Evolutionary conservation across 495 filamentous ascomycete genomes (phyloP).

Genomic region (Lophium mytilinum): DNA sequence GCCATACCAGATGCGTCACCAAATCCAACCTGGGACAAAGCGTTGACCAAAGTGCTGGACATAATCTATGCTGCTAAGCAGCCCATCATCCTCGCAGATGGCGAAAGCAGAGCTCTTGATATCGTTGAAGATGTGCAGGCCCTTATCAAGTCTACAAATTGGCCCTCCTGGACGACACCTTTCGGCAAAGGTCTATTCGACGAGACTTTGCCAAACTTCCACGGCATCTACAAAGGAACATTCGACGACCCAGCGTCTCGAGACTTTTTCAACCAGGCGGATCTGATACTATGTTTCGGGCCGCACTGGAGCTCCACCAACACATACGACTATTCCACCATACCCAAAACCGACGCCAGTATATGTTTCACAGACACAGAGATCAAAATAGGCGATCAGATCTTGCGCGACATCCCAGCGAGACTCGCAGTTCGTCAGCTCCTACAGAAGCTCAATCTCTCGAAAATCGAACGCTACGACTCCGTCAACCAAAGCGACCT

Average conservation of each 20-base stretch:
- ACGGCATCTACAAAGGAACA: neutral
- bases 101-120: neutral
- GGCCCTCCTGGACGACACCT: neutral
- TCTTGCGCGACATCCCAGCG: neutral
- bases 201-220: neutral
- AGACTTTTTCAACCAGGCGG: neutral
- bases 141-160: neutral
- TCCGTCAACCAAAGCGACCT: neutral
- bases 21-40: neutral
- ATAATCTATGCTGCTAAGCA: neutral
- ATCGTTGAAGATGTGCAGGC: neutral
- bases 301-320: constrained; percentile 9
- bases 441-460: no score
- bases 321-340: constrained; percentile 6
- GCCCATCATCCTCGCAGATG: neutral
- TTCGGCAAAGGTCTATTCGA: neutral
- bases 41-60: neutral
- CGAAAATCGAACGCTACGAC: neutral
- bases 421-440: neutral
- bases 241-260: neutral
- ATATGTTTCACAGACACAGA: neutral
- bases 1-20: no score
- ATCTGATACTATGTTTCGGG: constrained; percentile 11
- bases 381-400: neutral
- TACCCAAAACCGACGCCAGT: constrained; percentile 1